Conservation (phyloP, 306 rosid species). For the Rosa multiflora region DNA sequence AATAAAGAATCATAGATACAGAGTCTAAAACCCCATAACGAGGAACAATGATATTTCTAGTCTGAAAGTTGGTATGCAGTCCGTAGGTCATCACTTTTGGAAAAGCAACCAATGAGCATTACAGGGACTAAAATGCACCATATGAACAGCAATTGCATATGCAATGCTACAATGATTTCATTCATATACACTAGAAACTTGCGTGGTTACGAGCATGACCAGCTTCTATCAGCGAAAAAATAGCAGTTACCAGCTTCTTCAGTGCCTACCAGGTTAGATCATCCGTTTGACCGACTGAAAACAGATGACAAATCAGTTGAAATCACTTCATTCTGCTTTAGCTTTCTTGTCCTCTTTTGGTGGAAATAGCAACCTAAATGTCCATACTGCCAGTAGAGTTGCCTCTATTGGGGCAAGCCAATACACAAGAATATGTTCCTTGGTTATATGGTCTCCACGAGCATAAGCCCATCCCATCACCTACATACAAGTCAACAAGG, state of each 20-base stretch:
- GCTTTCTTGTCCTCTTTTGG: conserved; percentile 53
- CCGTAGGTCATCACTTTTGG: background rate
- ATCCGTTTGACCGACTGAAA: conserved; percentile 3
- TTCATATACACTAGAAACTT: background rate
- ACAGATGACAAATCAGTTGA: background rate
- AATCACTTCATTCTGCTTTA: conserved; percentile 61
- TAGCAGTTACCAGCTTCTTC: background rate
- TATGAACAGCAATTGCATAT: background rate
- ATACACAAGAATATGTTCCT: conserved; percentile 82
- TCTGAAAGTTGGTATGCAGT: background rate
- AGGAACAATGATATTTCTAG: background rate
- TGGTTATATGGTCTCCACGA: conserved; percentile 77
- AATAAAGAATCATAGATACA: background rate
- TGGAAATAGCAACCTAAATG: conserved; percentile 49
- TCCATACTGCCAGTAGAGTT: conserved; percentile 77
- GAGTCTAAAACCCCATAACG: background rate
- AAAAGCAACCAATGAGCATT: background rate
- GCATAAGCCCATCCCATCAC: conserved; percentile 98
- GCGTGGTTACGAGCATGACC: background rate
- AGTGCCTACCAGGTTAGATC: conserved; percentile 4
- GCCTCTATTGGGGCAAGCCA: conserved; percentile 96
- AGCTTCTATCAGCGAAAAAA: background rate
- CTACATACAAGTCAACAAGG: conserved; percentile 33
- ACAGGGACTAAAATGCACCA: background rate
- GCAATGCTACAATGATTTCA: background rate